These are phyloP conservation scores for Hippophae rhamnoides DNA, from an alignment of 306 rosid species.

Conservation along the genomic window DNA sequence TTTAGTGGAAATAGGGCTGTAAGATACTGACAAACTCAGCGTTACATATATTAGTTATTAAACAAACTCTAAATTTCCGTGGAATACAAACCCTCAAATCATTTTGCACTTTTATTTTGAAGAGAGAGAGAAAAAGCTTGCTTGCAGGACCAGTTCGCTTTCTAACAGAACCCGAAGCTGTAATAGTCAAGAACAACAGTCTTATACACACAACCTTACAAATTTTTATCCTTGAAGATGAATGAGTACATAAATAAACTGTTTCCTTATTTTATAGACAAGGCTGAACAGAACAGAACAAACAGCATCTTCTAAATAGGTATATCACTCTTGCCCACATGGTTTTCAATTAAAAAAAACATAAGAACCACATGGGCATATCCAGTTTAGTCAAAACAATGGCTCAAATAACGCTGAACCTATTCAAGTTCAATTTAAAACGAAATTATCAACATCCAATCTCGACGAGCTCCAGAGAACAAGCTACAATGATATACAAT, in stretches of 20 bases:
- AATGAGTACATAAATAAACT: conserved; percentile 18
- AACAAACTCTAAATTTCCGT: no score
- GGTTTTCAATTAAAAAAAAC: conserved; percentile 55
- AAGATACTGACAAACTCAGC: no score
- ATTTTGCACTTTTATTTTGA: no score
- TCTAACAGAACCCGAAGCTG: no score
- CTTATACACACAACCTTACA: no score
- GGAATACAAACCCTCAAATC: no score
- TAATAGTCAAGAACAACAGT: no score
- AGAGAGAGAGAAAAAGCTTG: no score
- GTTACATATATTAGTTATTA: no score
- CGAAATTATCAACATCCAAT: conserved; percentile 44
- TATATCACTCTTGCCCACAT: conserved; percentile 47
- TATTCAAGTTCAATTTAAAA: conserved; percentile 27
- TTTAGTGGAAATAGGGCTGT: no score
- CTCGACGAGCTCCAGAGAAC: conserved; percentile 25
- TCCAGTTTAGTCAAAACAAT: conserved; percentile 55
- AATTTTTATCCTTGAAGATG: background rate
- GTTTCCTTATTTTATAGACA: conserved; percentile 19
- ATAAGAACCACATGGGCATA: conserved; percentile 69
- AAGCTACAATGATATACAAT: conserved; percentile 79
- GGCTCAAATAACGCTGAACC: conserved; percentile 43
- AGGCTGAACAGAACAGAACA: conserved; percentile 17
- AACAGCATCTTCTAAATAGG: conserved; percentile 22
- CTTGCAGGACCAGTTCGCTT: no score